Base-by-base conservation (phyloP, 768 basidiomycete species). In the Ephemerocybe angulata region DNA sequence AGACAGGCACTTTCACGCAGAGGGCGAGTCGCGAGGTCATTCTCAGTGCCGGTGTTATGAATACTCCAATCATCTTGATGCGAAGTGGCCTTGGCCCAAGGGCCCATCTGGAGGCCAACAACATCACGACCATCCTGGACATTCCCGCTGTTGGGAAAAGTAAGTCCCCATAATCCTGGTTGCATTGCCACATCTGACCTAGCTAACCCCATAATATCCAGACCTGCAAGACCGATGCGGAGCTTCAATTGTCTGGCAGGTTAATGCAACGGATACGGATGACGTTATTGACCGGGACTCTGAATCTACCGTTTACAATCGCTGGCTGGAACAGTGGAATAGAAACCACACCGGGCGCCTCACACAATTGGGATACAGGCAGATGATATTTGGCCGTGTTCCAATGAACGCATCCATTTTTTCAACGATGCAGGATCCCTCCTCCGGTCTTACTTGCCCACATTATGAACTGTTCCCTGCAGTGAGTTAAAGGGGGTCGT, bases 361-460 rank as follows among this genome's bases (percentile, higher is more conserved):
- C 22, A 40, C 38, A 13, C 38, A 40, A 21, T n/a, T 21, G 22
- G 38, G 38, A 17, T 40, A 40, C 7, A 40, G 38, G 38, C 38
- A 40, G n/a, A 40, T 40, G 38, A 40, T 40, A 17, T 40, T 17
- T 17, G 38, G 8, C 22, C 38, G 38, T 40, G 38, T 40, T 10
- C 38, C 38, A n/a, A 21, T n/a, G 8, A 5, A 40, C 13, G 38
- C 38, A n/a, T 21, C 38, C 38, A 10, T 40, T 21, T 40, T 40
- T 17, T n/a, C n/a, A 17, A 40, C 38, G 1, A 40, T 40, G 8
- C n/a, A 40, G 5, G 38, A 40, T 40, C 51, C 56, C 17, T 52
- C 50, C 21, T 57, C 56, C 11, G 52, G 56, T 3, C 52, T 51
- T 30, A 52, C 35, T 4, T 50, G 50, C 22, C 50, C 51, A 5